Percentiles rank a stretch among this genome's conserved stretches.
phyloP scores from a whole-genome alignment of 2,329 filamentous ascomycete genomes.

The Penicillium griseofulvum region DNA sequence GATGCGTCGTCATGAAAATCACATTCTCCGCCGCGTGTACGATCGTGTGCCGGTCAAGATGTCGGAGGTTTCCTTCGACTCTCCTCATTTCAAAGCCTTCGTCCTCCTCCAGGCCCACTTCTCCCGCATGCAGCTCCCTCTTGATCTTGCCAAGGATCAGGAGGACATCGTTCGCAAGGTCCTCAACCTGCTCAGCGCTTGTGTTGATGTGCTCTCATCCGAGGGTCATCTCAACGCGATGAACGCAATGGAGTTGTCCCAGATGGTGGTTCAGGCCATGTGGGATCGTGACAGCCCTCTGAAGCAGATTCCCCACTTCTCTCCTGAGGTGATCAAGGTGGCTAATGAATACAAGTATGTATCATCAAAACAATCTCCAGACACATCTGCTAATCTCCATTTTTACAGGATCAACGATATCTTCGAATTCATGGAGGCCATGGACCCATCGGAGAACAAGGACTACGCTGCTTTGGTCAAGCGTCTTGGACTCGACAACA shows the following conservation, averaged over 20 bases:
- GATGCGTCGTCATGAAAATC: slow-evolving; percentile 87
- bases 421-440: slow-evolving; percentile 97
- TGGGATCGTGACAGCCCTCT: slow-evolving; percentile 97
- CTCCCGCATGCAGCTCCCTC: slow-evolving; percentile 91
- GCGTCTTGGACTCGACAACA: slow-evolving; percentile 73
- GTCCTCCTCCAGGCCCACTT: slow-evolving; percentile 97
- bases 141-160: slow-evolving; percentile 94
- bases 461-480: slow-evolving; percentile 76
- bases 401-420: slow-evolving; percentile 77
- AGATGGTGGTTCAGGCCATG: slow-evolving; percentile 99
- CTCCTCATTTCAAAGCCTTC: slow-evolving; percentile 97
- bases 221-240: slow-evolving; percentile 96
- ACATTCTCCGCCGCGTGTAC: slow-evolving; percentile 84
- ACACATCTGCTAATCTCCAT: slow-evolving; percentile 25
- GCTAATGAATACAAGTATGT: slow-evolving; percentile 74
- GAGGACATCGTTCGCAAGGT: slow-evolving; percentile 82
- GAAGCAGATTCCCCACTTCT: slow-evolving; percentile 97
- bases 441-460: slow-evolving; percentile 91
- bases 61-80: slow-evolving; percentile 78
- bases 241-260: slow-evolving; percentile 98
- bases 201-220: slow-evolving; percentile 91
- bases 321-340: slow-evolving; percentile 75
- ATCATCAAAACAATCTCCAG: slow-evolving; percentile 1
- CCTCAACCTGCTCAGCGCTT: slow-evolving; percentile 82
- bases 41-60: slow-evolving; percentile 95